Conservation (phyloP, 164 flowering plant species). For the Tinospora cordifolia region DNA sequence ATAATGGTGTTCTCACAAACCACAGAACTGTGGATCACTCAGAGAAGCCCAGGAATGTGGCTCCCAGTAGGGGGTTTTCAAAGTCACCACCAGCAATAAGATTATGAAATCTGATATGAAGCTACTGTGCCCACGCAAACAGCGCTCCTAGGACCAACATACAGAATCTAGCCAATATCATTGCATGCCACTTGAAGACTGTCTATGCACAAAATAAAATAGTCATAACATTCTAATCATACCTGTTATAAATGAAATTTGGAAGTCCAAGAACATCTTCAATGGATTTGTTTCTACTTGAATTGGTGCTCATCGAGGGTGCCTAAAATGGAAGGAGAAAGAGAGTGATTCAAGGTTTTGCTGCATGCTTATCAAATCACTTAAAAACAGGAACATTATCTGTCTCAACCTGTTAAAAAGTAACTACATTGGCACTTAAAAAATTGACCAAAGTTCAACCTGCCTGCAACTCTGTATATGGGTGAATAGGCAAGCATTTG, state of each 20-base stretch:
- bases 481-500: no score
- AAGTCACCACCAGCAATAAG: no score
- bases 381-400: neutral
- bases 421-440: neutral
- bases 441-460: no score
- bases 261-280: constrained; percentile 13
- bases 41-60: no score
- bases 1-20: no score
- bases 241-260: constrained; percentile 14
- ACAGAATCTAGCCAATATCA: no score
- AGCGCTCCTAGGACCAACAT: no score
- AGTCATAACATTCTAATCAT: neutral
- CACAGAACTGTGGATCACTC: no score
- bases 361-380: neutral
- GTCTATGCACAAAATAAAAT: neutral
- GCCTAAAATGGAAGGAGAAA: neutral
- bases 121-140: no score
- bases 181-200: neutral
- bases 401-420: neutral
- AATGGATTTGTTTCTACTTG: neutral
- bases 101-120: no score
- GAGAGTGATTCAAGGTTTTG: neutral
- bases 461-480: no score
- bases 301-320: neutral
- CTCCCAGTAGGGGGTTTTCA: no score